Evolutionary conservation across 805 yeast species (phyloP), one percentile per base, ranked within the genome.

Genomic region (Pichia eremophila): DNA sequence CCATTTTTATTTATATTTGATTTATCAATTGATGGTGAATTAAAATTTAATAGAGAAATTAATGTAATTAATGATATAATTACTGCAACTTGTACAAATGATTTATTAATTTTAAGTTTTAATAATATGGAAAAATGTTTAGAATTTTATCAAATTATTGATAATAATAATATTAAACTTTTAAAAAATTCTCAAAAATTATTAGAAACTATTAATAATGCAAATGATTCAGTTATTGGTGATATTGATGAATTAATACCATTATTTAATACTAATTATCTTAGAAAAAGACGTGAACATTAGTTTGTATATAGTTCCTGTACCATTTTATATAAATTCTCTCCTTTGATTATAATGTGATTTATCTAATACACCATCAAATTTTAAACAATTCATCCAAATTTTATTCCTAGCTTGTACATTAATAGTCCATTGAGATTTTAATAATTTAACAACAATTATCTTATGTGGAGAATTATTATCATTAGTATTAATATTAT

Each of bases 241-340:
- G 56, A 54, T 34, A 36, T 62, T 2, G 73, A 71, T 3, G 64
- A 64, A 39, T 57, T 72, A 40, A 67, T 76, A 54, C 83, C 85
- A 15, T 70, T 81, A 51, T 79, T 78, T 59, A 70, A 72, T 37
- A 68, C 74, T 35, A 70, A 71, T 48, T 69, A 74, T 40, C 65
- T 81, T 52, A 75, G 85, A 58, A 81, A 81, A 63, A 72, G 85
- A 64, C 75, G 84, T 59, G 85, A 81, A 55, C 82, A 79, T 60
- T 79, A 19, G 22, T 19, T 3, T 19, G 4, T n/a, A n/a, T n/a
- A n/a, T n/a, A n/a, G n/a, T 19, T 4, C 4, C 4, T 19, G 22
- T 10, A 8, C 22, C 7, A 12, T 22, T 32, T 32, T 48, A 62
- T 22, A 64, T 28, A 47, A 58, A 64, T 2, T 60, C 62, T 19